Conservation (phyloP, 164 flowering plant species). For the Nymphaea thermarum region DNA sequence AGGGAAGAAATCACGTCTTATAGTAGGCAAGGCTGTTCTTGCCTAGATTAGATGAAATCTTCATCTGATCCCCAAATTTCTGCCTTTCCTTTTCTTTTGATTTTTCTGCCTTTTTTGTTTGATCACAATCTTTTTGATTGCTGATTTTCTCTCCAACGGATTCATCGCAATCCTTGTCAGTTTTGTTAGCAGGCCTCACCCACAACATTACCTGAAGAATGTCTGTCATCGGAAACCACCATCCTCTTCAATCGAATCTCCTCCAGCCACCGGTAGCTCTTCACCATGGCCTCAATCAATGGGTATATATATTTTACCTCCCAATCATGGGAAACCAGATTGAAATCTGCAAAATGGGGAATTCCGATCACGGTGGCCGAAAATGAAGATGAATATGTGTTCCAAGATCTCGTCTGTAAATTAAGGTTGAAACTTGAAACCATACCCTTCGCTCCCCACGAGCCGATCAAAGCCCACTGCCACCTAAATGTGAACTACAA, state of each 20-base stretch:
- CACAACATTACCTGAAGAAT: no score
- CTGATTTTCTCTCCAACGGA: no score
- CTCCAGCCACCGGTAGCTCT: constrained; percentile 42
- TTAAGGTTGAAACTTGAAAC: no score
- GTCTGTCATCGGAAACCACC: constrained; percentile 67
- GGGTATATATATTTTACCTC: constrained; percentile 43
- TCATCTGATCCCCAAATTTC: no score
- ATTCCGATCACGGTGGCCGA: constrained; percentile 61
- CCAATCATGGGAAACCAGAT: constrained; percentile 87
- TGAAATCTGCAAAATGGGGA: constrained; percentile 91
- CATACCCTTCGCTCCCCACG: constrained; percentile 17
- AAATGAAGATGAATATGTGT: constrained; percentile 52
- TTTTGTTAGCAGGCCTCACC: no score
- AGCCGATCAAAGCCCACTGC: neutral
- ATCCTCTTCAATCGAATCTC: constrained; percentile 83
- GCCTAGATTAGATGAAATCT: no score
- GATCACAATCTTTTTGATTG: no score
- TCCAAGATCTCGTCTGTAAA: constrained; percentile 86
- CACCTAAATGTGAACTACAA: neutral
- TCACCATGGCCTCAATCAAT: constrained; percentile 59
- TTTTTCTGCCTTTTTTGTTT: no score
- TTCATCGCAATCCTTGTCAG: no score
- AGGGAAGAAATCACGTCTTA: no score
- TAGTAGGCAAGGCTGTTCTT: no score
- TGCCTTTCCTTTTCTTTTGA: no score